Percentiles rank a stretch among this genome's conserved stretches.
phyloP scores from a whole-genome alignment of 257 asterid genomes.

The Striga asiatica region DNA sequence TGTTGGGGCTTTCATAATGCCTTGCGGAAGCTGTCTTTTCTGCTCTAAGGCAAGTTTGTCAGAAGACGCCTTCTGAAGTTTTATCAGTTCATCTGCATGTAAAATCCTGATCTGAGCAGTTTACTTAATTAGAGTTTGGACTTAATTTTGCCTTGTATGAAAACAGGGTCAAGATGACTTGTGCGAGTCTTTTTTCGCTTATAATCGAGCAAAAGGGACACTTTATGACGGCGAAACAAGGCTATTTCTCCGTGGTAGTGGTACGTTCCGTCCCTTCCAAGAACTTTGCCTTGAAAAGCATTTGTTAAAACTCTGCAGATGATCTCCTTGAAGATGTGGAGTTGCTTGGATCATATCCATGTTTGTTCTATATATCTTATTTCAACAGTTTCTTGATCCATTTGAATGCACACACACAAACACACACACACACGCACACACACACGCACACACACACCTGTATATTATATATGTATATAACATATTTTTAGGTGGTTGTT shows the following conservation, averaged over 20 bases:
- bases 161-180: constrained; percentile 96
- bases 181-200: constrained; percentile 83
- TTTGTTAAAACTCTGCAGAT: neutral
- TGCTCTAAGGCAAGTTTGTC: constrained; percentile 68
- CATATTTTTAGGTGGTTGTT: too few relatives aligned
- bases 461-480: too few relatives aligned
- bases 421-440: too few relatives aligned
- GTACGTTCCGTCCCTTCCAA: constrained; percentile 29
- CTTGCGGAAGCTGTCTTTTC: constrained; percentile 90
- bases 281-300: neutral
- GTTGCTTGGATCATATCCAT: neutral
- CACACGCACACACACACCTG: too few relatives aligned
- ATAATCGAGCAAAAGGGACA: constrained; percentile 95
- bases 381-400: neutral
- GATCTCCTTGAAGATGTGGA: neutral
- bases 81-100: constrained; percentile 16
- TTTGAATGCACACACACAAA: too few relatives aligned
- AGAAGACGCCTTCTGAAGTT: constrained; percentile 11
- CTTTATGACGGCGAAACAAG: constrained; percentile 98
- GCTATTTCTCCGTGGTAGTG: constrained; percentile 69
- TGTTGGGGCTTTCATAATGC: constrained; percentile 98
- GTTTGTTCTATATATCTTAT: neutral
- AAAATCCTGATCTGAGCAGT: constrained; percentile 5
- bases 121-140: constrained; percentile 3
- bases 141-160: constrained; percentile 20